These are phyloP conservation scores for Clathrospora elynae DNA, from an alignment of 2,329 filamentous ascomycete species.

Conservation along the genomic window DNA sequence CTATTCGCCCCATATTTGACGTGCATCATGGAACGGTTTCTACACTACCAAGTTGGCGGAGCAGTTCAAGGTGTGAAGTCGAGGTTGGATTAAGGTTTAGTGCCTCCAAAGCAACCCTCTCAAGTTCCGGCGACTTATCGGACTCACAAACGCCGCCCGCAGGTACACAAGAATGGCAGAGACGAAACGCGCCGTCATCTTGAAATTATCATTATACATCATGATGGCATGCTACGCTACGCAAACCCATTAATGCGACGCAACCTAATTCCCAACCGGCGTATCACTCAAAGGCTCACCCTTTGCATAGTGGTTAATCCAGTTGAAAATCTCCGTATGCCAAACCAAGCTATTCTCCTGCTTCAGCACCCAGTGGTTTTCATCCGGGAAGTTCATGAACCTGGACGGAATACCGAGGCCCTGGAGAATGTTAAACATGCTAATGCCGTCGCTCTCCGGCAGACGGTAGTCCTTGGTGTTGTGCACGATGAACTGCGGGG, in stretches of 20 bases:
- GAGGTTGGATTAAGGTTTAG: too few relatives aligned
- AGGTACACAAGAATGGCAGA: neutral
- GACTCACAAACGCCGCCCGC: too few relatives aligned
- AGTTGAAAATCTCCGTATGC: conserved; percentile 64
- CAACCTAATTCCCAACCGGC: conserved; percentile 37
- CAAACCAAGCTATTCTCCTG: conserved; percentile 91
- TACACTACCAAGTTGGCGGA: too few relatives aligned
- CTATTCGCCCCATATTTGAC: too few relatives aligned
- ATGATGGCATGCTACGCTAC: too few relatives aligned
- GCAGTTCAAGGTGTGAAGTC: too few relatives aligned
- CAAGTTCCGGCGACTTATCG: too few relatives aligned
- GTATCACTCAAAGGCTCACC: conserved; percentile 37
- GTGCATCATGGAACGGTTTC: too few relatives aligned
- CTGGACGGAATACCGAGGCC: conserved; percentile 74
- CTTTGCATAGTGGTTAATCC: conserved; percentile 47
- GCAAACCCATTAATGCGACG: too few relatives aligned
- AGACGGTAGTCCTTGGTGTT: conserved; percentile 89
- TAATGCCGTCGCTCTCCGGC: conserved; percentile 80
- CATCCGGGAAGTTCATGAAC: conserved; percentile 80
- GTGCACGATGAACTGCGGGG: conserved; percentile 88
- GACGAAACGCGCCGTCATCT: too few relatives aligned
- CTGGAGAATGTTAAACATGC: conserved; percentile 85
- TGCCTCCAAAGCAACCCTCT: too few relatives aligned
- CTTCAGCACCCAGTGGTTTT: conserved; percentile 82
- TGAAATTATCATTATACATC: conserved; percentile 1